These are phyloP conservation scores for Leccinum cinnamomeum DNA, from an alignment of 1,284 basidiomycete species.

Conservation along the genomic window DNA sequence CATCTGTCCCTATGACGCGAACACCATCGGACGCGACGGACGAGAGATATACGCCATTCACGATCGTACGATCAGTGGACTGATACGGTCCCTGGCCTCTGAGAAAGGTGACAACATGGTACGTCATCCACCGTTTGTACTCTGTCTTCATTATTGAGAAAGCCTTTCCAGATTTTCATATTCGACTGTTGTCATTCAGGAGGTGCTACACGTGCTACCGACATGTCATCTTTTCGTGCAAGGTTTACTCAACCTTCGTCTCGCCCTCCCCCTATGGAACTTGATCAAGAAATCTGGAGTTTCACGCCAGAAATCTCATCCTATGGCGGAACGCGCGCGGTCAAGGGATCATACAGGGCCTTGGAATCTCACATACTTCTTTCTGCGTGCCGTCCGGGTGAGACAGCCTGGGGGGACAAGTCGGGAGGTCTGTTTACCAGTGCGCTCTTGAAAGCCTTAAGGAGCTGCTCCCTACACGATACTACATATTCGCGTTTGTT, in stretches of 20 bases:
- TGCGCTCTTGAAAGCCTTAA: conserved; percentile 1
- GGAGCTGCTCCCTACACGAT: background rate
- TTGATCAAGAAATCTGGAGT: conserved; percentile 3
- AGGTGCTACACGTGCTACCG: background rate
- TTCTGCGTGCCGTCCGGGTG: conserved; percentile 1
- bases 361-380: conserved; percentile 3
- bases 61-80: background rate
- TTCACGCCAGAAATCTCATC: background rate
- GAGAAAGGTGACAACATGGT: conserved; percentile 3
- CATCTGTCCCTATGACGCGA: conserved; percentile 2
- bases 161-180: background rate
- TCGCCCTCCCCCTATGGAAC: background rate
- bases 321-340: background rate
- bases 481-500: conserved; percentile 3
- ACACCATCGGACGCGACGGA: background rate
- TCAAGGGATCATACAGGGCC: background rate
- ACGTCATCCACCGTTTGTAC: background rate
- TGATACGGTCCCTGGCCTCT: background rate
- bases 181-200: conserved; percentile 4
- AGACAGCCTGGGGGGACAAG: background rate
- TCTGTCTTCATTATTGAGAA: background rate
- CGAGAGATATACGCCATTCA: background rate
- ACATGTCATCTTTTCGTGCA: background rate
- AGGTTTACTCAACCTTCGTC: background rate
- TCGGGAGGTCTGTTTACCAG: conserved; percentile 2